Evolutionary conservation across 108 stramenopile genomes (phyloP).

Genomic region (Mayamaea pseudoterrestris): DNA sequence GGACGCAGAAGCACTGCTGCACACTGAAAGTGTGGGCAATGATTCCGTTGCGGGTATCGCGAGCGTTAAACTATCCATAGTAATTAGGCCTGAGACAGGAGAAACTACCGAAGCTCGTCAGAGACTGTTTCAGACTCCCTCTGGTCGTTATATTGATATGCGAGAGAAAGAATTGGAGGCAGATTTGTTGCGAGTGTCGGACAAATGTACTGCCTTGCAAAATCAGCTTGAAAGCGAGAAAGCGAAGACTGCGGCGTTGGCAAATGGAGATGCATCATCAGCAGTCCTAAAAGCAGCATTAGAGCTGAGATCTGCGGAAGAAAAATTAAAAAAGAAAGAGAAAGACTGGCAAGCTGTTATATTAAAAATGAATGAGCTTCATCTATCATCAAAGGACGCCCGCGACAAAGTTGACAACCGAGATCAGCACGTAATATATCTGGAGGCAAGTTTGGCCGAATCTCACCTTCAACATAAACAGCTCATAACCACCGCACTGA

Average conservation of each 20-base stretch:
- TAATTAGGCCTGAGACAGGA: too few relatives aligned
- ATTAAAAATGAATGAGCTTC: slow-evolving; percentile 85
- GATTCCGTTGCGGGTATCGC: too few relatives aligned
- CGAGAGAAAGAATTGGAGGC: slow-evolving; percentile 61
- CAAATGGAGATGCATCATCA: slow-evolving; percentile 14
- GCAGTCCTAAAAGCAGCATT: slow-evolving; percentile 29
- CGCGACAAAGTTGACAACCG: slow-evolving; percentile 60
- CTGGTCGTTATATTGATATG: slow-evolving; percentile 42
- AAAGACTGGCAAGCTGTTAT: slow-evolving; percentile 67
- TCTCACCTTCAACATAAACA: slow-evolving; percentile 22
- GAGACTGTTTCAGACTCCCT: slow-evolving; percentile 52
- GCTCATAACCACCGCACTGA: background rate
- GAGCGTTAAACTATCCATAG: too few relatives aligned
- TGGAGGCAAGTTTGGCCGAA: slow-evolving; percentile 60
- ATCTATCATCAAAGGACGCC: slow-evolving; percentile 76
- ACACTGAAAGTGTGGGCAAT: too few relatives aligned
- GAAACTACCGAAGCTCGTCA: slow-evolving; percentile 25
- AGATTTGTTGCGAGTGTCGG: slow-evolving; percentile 49
- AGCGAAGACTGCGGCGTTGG: slow-evolving; percentile 64
- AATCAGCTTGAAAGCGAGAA: slow-evolving; percentile 64
- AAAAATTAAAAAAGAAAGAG: slow-evolving; percentile 64
- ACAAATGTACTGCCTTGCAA: slow-evolving; percentile 61
- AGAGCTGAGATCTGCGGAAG: slow-evolving; percentile 58
- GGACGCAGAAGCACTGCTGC: too few relatives aligned
- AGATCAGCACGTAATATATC: slow-evolving; percentile 69